phyloP scores from a whole-genome alignment of 2,329 filamentous ascomycete genomes.

The Hypoxylon sp. region DNA sequence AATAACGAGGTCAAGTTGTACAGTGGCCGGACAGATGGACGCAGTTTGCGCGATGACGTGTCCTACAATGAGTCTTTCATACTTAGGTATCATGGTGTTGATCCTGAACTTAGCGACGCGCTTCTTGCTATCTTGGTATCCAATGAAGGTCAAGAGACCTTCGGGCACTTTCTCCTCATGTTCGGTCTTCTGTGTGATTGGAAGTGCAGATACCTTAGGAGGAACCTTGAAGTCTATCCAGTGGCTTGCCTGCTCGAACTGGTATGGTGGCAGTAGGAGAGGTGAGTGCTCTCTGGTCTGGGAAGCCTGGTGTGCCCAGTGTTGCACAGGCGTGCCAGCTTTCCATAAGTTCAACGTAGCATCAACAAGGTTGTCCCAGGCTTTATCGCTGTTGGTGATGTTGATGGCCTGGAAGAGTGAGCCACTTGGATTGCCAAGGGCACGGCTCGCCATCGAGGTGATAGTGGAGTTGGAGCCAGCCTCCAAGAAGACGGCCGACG shows the following conservation, averaged over 20 bases:
- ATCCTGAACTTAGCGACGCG: conserved; percentile 58
- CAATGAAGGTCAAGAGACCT: conserved; percentile 52
- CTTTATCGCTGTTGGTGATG: conserved; percentile 44
- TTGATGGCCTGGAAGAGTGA: conserved; percentile 48
- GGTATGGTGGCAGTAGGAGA: conserved; percentile 59
- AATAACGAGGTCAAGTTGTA: conserved; percentile 55
- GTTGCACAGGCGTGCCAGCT: conserved; percentile 53
- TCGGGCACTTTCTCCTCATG: conserved; percentile 32
- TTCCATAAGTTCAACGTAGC: conserved; percentile 58
- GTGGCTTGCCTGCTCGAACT: conserved; percentile 59
- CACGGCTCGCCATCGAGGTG: conserved; percentile 54
- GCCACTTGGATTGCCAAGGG: conserved; percentile 46
- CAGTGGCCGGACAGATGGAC: conserved; percentile 57
- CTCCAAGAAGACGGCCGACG: conserved; percentile 54
- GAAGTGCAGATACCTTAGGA: conserved; percentile 25
- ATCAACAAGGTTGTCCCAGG: conserved; percentile 46
- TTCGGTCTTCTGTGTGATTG: conserved; percentile 13
- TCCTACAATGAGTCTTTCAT: conserved; percentile 54
- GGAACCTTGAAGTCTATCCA: conserved; percentile 56
- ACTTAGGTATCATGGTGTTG: conserved; percentile 57
- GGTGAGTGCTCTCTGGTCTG: conserved; percentile 49
- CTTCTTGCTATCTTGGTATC: conserved; percentile 49
- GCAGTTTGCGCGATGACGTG: conserved; percentile 60
- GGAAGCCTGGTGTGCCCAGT: conserved; percentile 57
- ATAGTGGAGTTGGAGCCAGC: conserved; percentile 56